Evolutionary conservation across 2,329 filamentous ascomycete species (phyloP), one percentile per base, ranked within the genome.

Genomic region (Verticillium dahliae): DNA sequence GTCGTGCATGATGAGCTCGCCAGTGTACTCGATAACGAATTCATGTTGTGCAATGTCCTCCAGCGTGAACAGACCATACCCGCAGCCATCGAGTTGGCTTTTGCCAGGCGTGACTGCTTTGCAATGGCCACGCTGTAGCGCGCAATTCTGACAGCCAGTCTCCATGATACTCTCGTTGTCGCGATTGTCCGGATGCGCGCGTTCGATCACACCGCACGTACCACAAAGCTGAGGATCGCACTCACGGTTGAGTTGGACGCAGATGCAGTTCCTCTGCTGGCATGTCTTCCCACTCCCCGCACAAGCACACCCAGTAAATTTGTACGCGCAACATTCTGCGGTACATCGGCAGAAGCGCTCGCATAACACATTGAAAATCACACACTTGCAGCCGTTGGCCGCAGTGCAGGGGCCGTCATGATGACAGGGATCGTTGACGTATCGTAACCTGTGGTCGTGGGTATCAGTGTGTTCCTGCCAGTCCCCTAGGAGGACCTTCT

Each of bases 1-100:
- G 57, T 86, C 81, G 45, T 85, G 82, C 4, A 85, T 87, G 62
- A 94, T 88, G 11, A 92, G 79, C 71, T 95, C 91, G 56, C 91
- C 91, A 1, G 86, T 86, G 71, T 95, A 95, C 71, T 95, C 91
- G 37, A 90, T 89, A 18, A 95, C 80, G 66, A 90, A 94, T n/a
- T 90, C 87, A 59, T 88, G 85, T 63, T 83, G 80, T 3, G 78
- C 77, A 63, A 92, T 86, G 60, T 85, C 78, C 69, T 91, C 87
- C 4, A 86, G 88, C 1, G 88, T 82, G 69, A 90, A 94, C 0
- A 95, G 78, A 0, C 91, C 91, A 65, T 92, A 91, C 0, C 91
- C 91, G 60, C 88, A 85, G 2, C 80, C 81, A 59, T 84, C 80
- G 13, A 93, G 82, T 63, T 86, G 85, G 56, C 89, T 92, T 60